Evolutionary conservation across 2,329 filamentous ascomycete species (phyloP), one percentile per base, ranked within the genome.

Genomic region (Monilinia laxa): DNA sequence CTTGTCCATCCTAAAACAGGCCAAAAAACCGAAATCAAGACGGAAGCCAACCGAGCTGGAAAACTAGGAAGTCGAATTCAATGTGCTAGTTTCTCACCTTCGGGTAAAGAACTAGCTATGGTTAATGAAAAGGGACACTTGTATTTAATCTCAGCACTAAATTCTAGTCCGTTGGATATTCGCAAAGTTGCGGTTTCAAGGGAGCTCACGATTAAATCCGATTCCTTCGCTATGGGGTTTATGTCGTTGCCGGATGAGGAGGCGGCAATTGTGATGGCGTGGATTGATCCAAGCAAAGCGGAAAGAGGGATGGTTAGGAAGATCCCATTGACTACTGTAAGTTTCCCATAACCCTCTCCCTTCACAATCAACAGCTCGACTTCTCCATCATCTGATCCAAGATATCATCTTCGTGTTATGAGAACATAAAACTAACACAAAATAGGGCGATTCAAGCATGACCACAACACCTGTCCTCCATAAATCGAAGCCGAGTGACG

Each of bases 81-180:
- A 68, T 77, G 75, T 40, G 77, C 77, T 7, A 72, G 76, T 0
- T 80, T 80, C 65, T 80, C 79, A 2, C 74, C 76, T 0, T 76
- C 77, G 0, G 78, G 78, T 3, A 73, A 70, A 49, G 77, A 79
- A n/a, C 68, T 80, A 11, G 78, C 76, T 12, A 71, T 80, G 69
- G 78, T 80, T 1, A 80, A 80, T 63, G 77, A 79, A 65, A 79
- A 77, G 63, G 79, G 79, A 4, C 71, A 79, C 68, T 65, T 80
- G 2, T 80, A 79, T 66, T 74, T 78, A 42, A 75, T 79, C 3
- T 76, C 76, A 1, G 78, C 75, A 52, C 69, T 80, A 4, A 78
- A 79, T 68, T 78, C 78, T 3, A 79, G 68, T 53, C 76, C 77
- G 1, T 75, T 80, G 69, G 77, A 80, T 38, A 72, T 79, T 20